Conservation (phyloP, 1,284 basidiomycete species). For the Sporisorium iseilematis-ciliati region DNA sequence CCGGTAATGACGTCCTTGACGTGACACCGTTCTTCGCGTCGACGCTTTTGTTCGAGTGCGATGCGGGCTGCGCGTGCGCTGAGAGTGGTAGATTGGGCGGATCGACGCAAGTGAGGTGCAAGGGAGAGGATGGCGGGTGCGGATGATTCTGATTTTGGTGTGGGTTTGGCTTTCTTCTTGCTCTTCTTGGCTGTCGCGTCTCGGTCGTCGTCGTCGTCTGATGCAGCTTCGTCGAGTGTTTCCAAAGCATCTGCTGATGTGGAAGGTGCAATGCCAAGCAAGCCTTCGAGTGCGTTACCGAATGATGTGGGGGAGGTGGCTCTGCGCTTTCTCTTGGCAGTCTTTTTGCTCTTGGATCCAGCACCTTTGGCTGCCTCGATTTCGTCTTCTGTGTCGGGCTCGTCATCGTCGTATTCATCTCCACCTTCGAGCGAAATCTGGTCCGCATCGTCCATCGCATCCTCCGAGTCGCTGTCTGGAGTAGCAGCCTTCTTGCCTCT, state of each 20-base stretch:
- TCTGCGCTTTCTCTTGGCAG: conserved; percentile 63
- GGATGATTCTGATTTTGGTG: conserved; percentile 11
- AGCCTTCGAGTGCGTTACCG: conserved; percentile 58
- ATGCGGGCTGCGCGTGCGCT: conserved; percentile 64
- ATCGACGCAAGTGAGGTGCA: conserved; percentile 62
- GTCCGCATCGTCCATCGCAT: conserved; percentile 31
- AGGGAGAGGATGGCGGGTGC: conserved; percentile 63
- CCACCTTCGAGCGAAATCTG: conserved; percentile 35
- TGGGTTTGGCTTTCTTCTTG: conserved; percentile 17
- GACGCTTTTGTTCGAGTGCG: conserved; percentile 58
- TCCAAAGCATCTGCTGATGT: conserved; percentile 28
- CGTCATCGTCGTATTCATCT: conserved; percentile 41
- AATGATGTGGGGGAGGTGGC: conserved; percentile 65
- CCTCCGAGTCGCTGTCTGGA: conserved; percentile 24
- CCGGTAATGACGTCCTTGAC: conserved; percentile 67
- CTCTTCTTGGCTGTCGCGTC: conserved; percentile 5
- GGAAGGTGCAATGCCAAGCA: conserved; percentile 51
- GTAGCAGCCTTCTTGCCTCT: conserved; percentile 25
- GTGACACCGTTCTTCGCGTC: conserved; percentile 61
- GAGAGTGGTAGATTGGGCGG: conserved; percentile 57
- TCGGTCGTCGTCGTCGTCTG: conserved; percentile 13
- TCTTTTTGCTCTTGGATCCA: conserved; percentile 59
- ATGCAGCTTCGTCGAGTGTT: conserved; percentile 15
- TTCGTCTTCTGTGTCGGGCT: conserved; percentile 58
- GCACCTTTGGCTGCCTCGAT: conserved; percentile 56